Evolutionary conservation across 2,329 filamentous ascomycete genomes (phyloP).

Genomic region (Biscogniauxia sp.): DNA sequence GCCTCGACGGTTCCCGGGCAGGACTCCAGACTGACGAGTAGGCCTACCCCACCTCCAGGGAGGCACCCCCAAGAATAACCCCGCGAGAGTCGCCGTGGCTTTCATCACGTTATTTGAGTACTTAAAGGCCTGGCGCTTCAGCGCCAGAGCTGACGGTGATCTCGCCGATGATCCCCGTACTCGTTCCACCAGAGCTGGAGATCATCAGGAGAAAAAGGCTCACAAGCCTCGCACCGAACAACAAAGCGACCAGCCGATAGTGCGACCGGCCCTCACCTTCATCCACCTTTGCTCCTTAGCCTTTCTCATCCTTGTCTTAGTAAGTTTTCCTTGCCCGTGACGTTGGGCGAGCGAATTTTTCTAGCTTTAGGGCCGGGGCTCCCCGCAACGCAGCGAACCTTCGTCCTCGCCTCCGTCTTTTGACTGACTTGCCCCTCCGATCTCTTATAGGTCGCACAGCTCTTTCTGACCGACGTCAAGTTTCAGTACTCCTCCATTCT

Average conservation of each 20-base stretch:
- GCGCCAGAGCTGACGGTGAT: slow-evolving; percentile 30
- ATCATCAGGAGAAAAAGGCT: slow-evolving; percentile 1
- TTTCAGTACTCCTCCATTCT: slow-evolving; percentile 39
- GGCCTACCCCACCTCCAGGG: slow-evolving; percentile 4
- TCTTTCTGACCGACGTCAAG: slow-evolving; percentile 50
- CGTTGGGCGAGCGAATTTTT: slow-evolving; percentile 12
- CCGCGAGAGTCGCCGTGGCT: slow-evolving; percentile 34
- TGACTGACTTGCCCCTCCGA: slow-evolving; percentile 23
- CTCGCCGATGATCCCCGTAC: slow-evolving; percentile 2
- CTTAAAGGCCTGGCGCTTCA: slow-evolving; percentile 29
- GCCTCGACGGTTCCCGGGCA: slow-evolving; percentile 7
- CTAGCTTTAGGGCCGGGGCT: slow-evolving; percentile 21
- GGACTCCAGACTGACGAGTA: slow-evolving; percentile 6
- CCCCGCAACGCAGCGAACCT: slow-evolving; percentile 14
- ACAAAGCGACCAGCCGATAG: slow-evolving; percentile 14
- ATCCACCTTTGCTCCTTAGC: slow-evolving; percentile 25
- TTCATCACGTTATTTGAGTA: slow-evolving; percentile 19
- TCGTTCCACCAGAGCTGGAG: background rate
- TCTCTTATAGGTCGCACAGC: slow-evolving; percentile 47
- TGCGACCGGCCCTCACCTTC: slow-evolving; percentile 17
- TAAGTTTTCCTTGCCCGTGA: slow-evolving; percentile 19
- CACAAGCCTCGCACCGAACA: slow-evolving; percentile 4
- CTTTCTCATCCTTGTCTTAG: slow-evolving; percentile 26
- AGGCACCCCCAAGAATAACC: slow-evolving; percentile 31
- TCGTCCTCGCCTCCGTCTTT: slow-evolving; percentile 2